Percentiles rank a stretch among this genome's conserved stretches.
Conservation (phyloP, 139 green algal genomes). For the Micromonas commoda region DNA sequence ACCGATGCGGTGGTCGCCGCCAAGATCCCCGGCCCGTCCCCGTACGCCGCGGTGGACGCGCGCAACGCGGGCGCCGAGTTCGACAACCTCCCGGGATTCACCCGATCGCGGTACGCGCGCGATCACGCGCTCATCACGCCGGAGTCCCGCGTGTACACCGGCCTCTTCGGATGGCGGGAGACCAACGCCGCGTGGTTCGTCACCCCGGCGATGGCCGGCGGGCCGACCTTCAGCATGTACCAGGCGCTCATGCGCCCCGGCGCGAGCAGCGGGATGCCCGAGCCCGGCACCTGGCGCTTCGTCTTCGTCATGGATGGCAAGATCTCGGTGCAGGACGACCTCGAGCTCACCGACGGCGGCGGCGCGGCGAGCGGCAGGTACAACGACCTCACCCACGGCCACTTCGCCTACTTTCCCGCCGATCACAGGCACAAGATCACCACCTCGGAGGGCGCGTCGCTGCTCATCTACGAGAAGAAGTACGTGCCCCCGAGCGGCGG, state of each 20-base stretch:
- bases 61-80: too few relatives aligned
- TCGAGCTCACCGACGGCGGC: slow-evolving; percentile 24
- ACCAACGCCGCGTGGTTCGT: slow-evolving; percentile 64
- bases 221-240: slow-evolving; percentile 81
- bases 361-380: too few relatives aligned
- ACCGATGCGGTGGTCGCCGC: too few relatives aligned
- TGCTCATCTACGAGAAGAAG: slow-evolving; percentile 67
- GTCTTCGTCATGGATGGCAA: slow-evolving; percentile 65
- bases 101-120: slow-evolving; percentile 53
- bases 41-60: too few relatives aligned
- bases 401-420: slow-evolving; percentile 73
- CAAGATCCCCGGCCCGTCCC: too few relatives aligned
- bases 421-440: slow-evolving; percentile 35
- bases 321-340: slow-evolving; percentile 37
- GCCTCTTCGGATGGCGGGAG: slow-evolving; percentile 49
- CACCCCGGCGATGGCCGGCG: slow-evolving; percentile 49
- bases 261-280: slow-evolving; percentile 21
- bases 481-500: slow-evolving; percentile 38
- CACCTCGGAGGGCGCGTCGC: slow-evolving; percentile 34
- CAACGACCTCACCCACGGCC: slow-evolving; percentile 44
- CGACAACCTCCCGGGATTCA: slow-evolving; percentile 62
- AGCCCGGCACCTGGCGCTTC: slow-evolving; percentile 48
- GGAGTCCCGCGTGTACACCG: slow-evolving; percentile 64
- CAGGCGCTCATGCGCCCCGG: slow-evolving; percentile 55
- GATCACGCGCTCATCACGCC: slow-evolving; percentile 79